These are phyloP conservation scores for Oryza coarctata DNA, from an alignment of 176 grass and related monocot genomes.

Conservation along the genomic window DNA sequence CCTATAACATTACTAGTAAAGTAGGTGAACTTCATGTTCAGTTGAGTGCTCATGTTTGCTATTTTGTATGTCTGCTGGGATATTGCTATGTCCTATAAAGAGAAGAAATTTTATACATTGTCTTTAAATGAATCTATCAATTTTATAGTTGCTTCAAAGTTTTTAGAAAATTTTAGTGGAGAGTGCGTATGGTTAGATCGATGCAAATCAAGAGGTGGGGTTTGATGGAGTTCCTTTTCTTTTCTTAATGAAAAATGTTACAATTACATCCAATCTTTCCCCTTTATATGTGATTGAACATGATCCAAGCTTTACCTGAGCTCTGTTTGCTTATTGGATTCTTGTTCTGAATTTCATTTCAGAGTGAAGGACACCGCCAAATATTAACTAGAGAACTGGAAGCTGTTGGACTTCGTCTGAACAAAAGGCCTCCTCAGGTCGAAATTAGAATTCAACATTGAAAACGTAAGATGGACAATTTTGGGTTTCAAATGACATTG, in stretches of 20 bases:
- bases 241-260: not conserved
- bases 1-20: not conserved
- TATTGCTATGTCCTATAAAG: not conserved
- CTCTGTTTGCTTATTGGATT: slow-evolving; percentile 29
- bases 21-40: not conserved
- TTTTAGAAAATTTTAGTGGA: not conserved
- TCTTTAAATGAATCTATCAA: slow-evolving; percentile 4
- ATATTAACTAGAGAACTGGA: slow-evolving; percentile 95
- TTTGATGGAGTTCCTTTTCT: not conserved
- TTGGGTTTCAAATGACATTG: not conserved
- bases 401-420: slow-evolving; percentile 93
- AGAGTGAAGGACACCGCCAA: slow-evolving; percentile 97
- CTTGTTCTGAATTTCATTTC: slow-evolving; percentile 47
- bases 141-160: slow-evolving; percentile 8
- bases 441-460: not conserved
- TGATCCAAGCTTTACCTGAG: slow-evolving; percentile 1
- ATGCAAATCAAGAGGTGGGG: not conserved
- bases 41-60: slow-evolving; percentile 11
- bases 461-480: not conserved
- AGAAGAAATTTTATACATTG: not conserved
- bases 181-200: not conserved
- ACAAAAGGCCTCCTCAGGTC: slow-evolving; percentile 96
- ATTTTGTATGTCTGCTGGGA: not conserved
- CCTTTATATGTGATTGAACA: slow-evolving; percentile 1
- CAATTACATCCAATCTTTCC: not conserved